Evolutionary conservation across 108 stramenopile species (phyloP).

Genomic region (Parmales sp.): DNA sequence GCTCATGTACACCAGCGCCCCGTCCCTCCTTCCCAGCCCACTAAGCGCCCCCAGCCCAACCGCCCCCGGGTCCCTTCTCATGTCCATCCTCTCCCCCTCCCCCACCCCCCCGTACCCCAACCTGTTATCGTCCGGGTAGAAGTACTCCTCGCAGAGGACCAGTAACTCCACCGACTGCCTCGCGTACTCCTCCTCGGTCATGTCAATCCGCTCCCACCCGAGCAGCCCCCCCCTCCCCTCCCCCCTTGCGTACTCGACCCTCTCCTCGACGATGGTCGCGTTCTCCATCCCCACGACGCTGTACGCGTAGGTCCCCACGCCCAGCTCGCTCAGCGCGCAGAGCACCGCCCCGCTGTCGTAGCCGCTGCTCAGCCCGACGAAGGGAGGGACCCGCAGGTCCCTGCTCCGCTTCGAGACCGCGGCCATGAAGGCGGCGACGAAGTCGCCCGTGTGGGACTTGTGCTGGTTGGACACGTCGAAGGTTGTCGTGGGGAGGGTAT

Average conservation of each 20-base stretch:
- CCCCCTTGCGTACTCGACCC: background rate
- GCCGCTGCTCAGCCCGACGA: background rate
- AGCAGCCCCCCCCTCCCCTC: background rate
- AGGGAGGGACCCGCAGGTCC: background rate
- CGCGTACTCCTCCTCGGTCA: background rate
- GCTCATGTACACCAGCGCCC: background rate
- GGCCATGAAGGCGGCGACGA: background rate
- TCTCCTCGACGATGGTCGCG: background rate
- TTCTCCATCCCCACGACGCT: background rate
- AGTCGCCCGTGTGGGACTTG: constrained; percentile 5
- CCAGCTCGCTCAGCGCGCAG: background rate
- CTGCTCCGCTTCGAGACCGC: background rate
- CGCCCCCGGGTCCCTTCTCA: background rate
- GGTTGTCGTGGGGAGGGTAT: background rate
- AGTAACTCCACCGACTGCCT: background rate
- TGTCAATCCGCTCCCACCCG: background rate
- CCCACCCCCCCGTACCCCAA: background rate
- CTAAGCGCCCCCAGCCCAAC: background rate
- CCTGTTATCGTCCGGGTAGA: background rate
- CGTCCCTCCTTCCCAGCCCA: background rate
- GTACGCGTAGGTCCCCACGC: background rate
- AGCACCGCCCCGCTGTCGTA: constrained; percentile 3
- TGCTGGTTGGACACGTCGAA: constrained; percentile 10
- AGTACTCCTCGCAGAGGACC: background rate
- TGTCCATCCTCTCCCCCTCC: background rate